Conservation (phyloP, 352 stramenopile species). For the Globisporangium cederbergense region DNA sequence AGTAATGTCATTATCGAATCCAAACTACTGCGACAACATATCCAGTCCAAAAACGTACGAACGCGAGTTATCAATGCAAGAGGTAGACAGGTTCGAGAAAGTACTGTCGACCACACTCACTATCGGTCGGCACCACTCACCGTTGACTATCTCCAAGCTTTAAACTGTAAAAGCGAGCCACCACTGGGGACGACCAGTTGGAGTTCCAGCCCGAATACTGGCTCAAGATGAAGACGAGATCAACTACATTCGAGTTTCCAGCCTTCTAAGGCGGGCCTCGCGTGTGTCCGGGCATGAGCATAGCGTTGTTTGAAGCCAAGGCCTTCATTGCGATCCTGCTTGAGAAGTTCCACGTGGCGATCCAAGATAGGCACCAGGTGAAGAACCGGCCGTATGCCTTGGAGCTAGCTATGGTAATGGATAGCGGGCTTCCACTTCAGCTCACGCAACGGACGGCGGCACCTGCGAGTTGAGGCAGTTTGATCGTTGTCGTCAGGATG, state of each 20-base stretch:
- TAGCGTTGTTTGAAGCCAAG: not conserved
- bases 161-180: too few species aligned
- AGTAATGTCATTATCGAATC: too few species aligned
- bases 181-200: constrained; percentile 21
- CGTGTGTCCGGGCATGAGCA: too few species aligned
- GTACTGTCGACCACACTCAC: too few species aligned
- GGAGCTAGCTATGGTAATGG: not conserved
- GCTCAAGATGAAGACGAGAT: constrained; percentile 1
- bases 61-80: too few species aligned
- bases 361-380: not conserved
- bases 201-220: constrained; percentile 10
- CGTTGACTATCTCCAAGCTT: constrained; percentile 6
- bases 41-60: too few species aligned
- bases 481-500: not conserved
- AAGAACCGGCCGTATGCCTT: not conserved
- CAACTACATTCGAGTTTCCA: too few species aligned
- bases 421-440: not conserved
- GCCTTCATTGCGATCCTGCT: not conserved
- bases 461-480: not conserved
- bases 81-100: too few species aligned
- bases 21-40: too few species aligned
- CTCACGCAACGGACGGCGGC: not conserved
- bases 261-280: too few species aligned
- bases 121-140: too few species aligned
- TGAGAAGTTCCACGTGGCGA: not conserved